Evolutionary conservation across 2,329 filamentous ascomycete species (phyloP).

Genomic region (Ascochyta lentis): DNA sequence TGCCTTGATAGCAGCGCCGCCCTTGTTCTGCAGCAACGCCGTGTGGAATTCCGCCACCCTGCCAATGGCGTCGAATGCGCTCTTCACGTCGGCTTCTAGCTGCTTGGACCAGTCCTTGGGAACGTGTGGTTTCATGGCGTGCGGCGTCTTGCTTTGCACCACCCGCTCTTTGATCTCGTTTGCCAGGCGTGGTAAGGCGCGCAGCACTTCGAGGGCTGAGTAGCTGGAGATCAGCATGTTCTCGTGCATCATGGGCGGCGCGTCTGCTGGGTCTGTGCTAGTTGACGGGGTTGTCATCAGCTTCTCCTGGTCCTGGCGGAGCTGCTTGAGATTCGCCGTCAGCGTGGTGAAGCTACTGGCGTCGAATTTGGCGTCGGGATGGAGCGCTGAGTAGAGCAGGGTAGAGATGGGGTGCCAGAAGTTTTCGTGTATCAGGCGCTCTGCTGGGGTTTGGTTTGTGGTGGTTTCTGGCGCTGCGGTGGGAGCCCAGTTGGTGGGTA

Average conservation of each 20-base stretch:
- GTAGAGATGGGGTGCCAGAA: constrained; percentile 10
- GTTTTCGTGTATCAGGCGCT: neutral
- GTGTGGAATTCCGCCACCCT: constrained; percentile 28
- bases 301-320: constrained; percentile 22
- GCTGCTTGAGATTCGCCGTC: constrained; percentile 2
- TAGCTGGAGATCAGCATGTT: constrained; percentile 33
- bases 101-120: constrained; percentile 25
- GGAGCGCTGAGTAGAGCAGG: constrained; percentile 2
- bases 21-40: constrained; percentile 26
- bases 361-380: constrained; percentile 3
- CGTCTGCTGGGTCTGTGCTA: constrained; percentile 17
- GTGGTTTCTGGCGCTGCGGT: neutral
- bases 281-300: constrained; percentile 14
- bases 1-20: constrained; percentile 28
- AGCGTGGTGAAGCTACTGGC: constrained; percentile 6
- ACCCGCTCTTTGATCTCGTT: constrained; percentile 27
- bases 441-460: neutral
- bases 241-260: constrained; percentile 31
- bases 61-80: constrained; percentile 23
- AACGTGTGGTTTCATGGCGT: constrained; percentile 22
- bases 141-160: constrained; percentile 24
- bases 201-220: constrained; percentile 32
- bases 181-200: constrained; percentile 20
- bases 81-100: constrained; percentile 17
- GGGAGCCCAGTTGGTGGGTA: constrained; percentile 1